A percentile compares a stretch with the other conserved stretches of the same genome.
Evolutionary conservation across 768 basidiomycete genomes (phyloP).

Genomic region (Auricularia sp.): DNA sequence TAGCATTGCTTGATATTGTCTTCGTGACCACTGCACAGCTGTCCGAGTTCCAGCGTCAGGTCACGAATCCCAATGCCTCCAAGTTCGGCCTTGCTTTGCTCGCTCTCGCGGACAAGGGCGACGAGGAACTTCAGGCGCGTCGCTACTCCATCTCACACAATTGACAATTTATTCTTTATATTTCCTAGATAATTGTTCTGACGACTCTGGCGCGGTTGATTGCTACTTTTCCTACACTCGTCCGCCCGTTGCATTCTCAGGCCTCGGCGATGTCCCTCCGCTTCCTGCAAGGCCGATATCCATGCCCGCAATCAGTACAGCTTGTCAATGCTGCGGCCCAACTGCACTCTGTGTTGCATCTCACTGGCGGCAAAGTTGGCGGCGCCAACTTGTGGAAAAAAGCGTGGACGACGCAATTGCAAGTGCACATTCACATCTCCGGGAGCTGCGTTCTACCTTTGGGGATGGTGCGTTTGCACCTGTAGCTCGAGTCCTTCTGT

Average conservation of each 20-base stretch:
- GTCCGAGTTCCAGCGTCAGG: slow-evolving; percentile 77
- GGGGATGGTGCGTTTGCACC: slow-evolving; percentile 30
- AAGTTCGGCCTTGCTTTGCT: slow-evolving; percentile 59
- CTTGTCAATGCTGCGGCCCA: slow-evolving; percentile 41
- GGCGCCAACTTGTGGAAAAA: slow-evolving; percentile 61
- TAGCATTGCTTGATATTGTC: slow-evolving; percentile 53
- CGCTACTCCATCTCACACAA: neutral
- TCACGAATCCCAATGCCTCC: slow-evolving; percentile 58
- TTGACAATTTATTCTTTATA: slow-evolving; percentile 3
- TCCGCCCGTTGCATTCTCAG: slow-evolving; percentile 43
- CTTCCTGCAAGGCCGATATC: slow-evolving; percentile 40
- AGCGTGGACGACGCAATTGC: slow-evolving; percentile 58
- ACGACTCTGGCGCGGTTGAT: slow-evolving; percentile 47
- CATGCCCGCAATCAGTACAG: slow-evolving; percentile 33
- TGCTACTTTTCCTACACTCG: slow-evolving; percentile 55
- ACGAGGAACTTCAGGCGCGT: slow-evolving; percentile 47
- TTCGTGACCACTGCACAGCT: slow-evolving; percentile 50
- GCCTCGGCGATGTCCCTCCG: slow-evolving; percentile 46
- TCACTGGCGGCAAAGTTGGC: slow-evolving; percentile 73
- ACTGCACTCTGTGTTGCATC: slow-evolving; percentile 54
- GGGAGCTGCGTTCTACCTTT: slow-evolving; percentile 51
- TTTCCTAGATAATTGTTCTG: slow-evolving; percentile 34
- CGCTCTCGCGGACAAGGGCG: slow-evolving; percentile 41
- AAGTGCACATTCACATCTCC: slow-evolving; percentile 57
- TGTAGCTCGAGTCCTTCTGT: neutral